Conservation (phyloP, 306 rosid species). For the Vachellia collinsii region DNA sequence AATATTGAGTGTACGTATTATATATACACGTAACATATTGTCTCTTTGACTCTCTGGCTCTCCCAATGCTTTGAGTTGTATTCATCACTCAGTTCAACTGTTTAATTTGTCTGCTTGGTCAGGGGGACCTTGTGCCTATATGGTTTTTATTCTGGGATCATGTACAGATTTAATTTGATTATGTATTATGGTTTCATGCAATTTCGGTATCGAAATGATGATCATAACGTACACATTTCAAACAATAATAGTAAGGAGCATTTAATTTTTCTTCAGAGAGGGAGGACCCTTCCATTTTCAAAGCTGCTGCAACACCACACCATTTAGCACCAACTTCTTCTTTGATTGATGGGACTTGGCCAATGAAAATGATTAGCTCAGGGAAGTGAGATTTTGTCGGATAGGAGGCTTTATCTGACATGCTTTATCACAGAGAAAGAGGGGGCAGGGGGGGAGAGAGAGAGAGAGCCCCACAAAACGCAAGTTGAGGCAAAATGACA, state of each 20-base stretch:
- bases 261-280: neutral
- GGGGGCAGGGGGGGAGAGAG: neutral
- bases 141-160: neutral
- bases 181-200: constrained; percentile 31
- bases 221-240: constrained; percentile 24
- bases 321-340: constrained; percentile 23
- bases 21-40: neutral
- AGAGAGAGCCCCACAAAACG: constrained; percentile 16
- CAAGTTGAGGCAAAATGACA: constrained; percentile 20
- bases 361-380: neutral
- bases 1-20: neutral
- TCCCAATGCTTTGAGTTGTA: neutral
- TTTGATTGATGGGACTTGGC: neutral
- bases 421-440: neutral
- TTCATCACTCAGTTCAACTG: no score
- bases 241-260: constrained; percentile 42
- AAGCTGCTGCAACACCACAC: neutral
- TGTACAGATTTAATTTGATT: neutral
- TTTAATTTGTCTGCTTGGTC: no score
- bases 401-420: neutral
- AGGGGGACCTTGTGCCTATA: no score
- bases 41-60: neutral
- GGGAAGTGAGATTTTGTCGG: neutral
- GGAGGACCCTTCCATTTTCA: neutral
- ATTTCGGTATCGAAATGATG: constrained; percentile 52